Evolutionary conservation across 495 filamentous ascomycete species (phyloP), one percentile per base, ranked within the genome.

Genomic region (Annulohypoxylon nitens): DNA sequence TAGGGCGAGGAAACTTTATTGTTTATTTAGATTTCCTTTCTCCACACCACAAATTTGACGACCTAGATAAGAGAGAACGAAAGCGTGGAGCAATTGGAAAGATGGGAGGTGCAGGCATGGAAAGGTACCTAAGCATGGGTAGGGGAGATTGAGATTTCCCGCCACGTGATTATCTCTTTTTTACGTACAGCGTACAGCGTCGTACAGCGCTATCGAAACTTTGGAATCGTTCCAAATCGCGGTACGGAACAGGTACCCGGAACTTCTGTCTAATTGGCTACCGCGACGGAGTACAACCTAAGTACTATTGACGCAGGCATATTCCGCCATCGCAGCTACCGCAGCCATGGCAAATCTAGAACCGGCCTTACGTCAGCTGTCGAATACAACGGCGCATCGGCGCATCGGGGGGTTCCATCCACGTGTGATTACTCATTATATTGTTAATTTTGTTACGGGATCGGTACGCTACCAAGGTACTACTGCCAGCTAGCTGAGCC

Each of bases 361-460:
- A 30, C 50, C 23, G 14, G 18, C 25, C 25, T 30, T 54, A 54
- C 50, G 50, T 54, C 25, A 54, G 25, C 50, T 33, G 20, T 23
- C 23, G 3, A 25, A 33, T 54, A 54, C 30, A 9, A 9, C 20
- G 7, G 12, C n/a, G 14, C 4, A 20, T 37, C 33, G 30, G 30
- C 30, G 30, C 30, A 30, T 30, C 30, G 30, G 30, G 30, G 2
- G 25, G 58, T 45, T 25, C 23, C 37, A 30, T 45, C 58, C 43
- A 63, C 61, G 61, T 63, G 61, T 53, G 61, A 51, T 63, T 63
- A 51, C 39, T 47, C 43, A 47, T 18, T 47, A 47, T 47, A 47
- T 47, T 30, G 30, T 30, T 30, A 30, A 30, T 30, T 30, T 30
- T 30, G 30, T 18, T 47, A 47, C 43, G 43, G 39, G 39, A 43